Base-by-base conservation (phyloP, 225 moss, liverwort and hornwort species). In the Marchantia polymorpha region DNA sequence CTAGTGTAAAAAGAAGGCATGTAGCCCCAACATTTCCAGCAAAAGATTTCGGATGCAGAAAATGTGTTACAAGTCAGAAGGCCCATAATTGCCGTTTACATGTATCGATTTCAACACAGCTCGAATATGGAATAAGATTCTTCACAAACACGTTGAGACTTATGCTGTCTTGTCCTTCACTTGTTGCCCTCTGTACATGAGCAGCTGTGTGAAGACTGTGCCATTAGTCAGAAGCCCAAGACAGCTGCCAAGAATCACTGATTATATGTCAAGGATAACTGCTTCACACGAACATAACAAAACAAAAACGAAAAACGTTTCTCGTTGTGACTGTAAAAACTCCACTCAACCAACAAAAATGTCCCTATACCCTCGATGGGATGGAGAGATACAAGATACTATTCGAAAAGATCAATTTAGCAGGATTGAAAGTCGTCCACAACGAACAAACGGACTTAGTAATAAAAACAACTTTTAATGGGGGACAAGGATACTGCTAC, bases 181-280 rank as follows among this genome's bases (percentile, higher is more conserved):
- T 47, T 25, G 52, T 55, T 72, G 53, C 69, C 53, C 78, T 25
- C 52, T 78, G 76, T 89, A 89, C 27, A 78, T 55, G 11, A 89
- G 59, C 61, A 94, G 91, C 86, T 97, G 97, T 25, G 82, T 83
- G 30, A 93, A 85, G 25, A 97, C 81, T 19, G 87, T 79, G 55
- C 94, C 97, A 12, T 94, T 97, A 10, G 90, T 90, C 78, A 93
- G 51, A 74, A 93, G 69, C 20, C 93, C 97, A 20, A 97, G 85
- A 52, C 86, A 73, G 58, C 91, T 89, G 48, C 96, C 96, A 2
- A 97, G 29, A 3, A 93, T 81, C 94, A 97, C 89, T 89, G 86
- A 61, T 52, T 8, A 64, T 17, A 6, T 61, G 78, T 89, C 52
- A 89, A 89, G 83, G 87, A 83, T 46, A 61, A 59, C 69, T 72